Base-by-base conservation (phyloP, 805 yeast species). In the Spathaspora passalidarum region DNA sequence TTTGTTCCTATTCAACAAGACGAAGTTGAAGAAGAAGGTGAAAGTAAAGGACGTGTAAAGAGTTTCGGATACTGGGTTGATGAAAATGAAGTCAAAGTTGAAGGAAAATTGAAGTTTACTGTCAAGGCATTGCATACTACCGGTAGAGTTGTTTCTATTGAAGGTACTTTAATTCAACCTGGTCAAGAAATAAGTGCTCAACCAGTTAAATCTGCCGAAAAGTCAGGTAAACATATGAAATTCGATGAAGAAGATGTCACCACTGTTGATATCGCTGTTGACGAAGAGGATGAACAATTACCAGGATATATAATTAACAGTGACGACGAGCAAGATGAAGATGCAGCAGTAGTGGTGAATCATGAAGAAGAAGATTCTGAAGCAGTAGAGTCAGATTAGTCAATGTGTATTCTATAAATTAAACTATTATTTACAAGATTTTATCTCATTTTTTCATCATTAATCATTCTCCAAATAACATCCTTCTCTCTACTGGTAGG, bases 61-160 rank as follows among this genome's bases (percentile, higher is more conserved):
- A 83, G 90, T 0, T 71, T 87, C 53, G 99, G 99, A 1, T 79
- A 86, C 62, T 92, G 99, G 99, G 73, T 73, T 10, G 96, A 92
- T 62, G 86, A 73, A 37, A 72, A 80, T 46, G 96, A 85, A 11
- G 72, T 77, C 38, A 81, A 84, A 45, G 73, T 94, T 16, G 96
- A 86, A 53, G 97, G 96, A 3, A 89, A 88, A 63, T 65, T 92
- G 42, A 75, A 74, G 54, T 90, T 94, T 64, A 80, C 82, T 2
- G 80, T 92, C 37, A 86, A 84, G 60, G 73, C 82, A 21, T 74
- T 92, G 44, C 84, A 79, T 65, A 80, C 84, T 11, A 79, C 91
- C 5, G 96, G 96, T 7, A 85, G 82, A 63, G 84, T 88, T 45
- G 82, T 91, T 13, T 84, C 95, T 8, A 77, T 92, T 11, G 95